Evolutionary conservation across 441 rosid genomes (phyloP), one percentile per base, ranked within the genome.

Genomic region (Gossypium schwendimanii): DNA sequence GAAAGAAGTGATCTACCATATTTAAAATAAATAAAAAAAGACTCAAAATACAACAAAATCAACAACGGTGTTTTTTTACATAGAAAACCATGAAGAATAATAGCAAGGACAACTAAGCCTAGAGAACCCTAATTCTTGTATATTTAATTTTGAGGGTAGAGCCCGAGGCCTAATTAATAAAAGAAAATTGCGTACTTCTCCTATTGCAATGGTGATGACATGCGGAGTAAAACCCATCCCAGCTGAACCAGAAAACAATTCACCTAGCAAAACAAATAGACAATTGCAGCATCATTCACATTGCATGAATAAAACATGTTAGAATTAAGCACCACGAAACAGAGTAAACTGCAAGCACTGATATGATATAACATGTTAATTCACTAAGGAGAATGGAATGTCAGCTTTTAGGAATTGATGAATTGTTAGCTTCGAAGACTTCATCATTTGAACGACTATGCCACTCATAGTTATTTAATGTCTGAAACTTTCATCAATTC

Each of bases 221-320:
- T 92, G 99, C 6, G 99, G 97, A 45, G 94, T 92, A 80, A 94
- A 94, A 77, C 99, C 91, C 83, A 86, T 82, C 58, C 99, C 97
- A 20, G 99, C 94, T 0, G 97, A 82, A 69, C 94, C 92, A 76
- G 94, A 87, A 67, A 89, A 77, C 89, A 84, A 82, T 72, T 80
- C 89, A 81, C 99, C 97, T 94, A 52, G 70, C 83, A 85, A 85
- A 75, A 83, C 45, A 83, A 55, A 77, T 57, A 61, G 54, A 74
- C 57, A 68, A 70, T 55, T 62, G 12, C 64, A 61, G 47, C 65
- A 69, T 76, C 79, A 78, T 55, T 55, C 17, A 18, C 36, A 71
- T 17, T 72, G 24, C 66, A 75, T 2, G 57, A 77, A 23, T 12
- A 21, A 39, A 50, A 71, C 3, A 71, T 20, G 10, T 0, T 21